Conservation (phyloP, 805 yeast genomes). For the Trichomonascus vanleenenianus region DNA sequence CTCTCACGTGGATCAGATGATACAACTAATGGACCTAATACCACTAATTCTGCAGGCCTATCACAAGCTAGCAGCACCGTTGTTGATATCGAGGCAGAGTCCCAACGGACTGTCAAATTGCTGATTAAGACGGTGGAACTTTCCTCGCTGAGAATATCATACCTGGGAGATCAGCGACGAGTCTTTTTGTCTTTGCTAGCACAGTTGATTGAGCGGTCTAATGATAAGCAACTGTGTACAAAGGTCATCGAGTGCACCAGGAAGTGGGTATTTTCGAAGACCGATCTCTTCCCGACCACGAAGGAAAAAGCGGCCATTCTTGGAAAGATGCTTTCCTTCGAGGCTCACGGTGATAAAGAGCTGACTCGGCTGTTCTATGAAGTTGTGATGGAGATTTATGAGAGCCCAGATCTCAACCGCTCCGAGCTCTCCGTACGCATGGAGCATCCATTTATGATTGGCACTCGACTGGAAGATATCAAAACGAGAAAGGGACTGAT, state of each 20-base stretch:
- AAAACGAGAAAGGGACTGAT: slow-evolving; percentile 68
- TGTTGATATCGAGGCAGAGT: slow-evolving; percentile 52
- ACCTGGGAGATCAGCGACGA: slow-evolving; percentile 89
- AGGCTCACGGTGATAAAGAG: slow-evolving; percentile 69
- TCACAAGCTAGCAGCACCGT: slow-evolving; percentile 8
- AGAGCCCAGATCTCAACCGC: slow-evolving; percentile 64
- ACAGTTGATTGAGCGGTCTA: slow-evolving; percentile 81
- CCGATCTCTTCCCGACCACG: slow-evolving; percentile 83
- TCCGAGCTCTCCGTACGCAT: slow-evolving; percentile 88
- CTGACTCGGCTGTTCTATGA: slow-evolving; percentile 72
- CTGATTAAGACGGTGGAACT: slow-evolving; percentile 70
- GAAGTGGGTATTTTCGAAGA: slow-evolving; percentile 80
- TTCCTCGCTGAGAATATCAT: slow-evolving; percentile 71
- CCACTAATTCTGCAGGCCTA: slow-evolving; percentile 19
- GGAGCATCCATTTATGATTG: slow-evolving; percentile 95
- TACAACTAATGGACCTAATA: slow-evolving; percentile 18
- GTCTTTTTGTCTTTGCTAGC: slow-evolving; percentile 80
- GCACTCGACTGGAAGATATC: slow-evolving; percentile 77
- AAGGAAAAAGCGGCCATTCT: slow-evolving; percentile 94
- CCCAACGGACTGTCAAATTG: slow-evolving; percentile 68
- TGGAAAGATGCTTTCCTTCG: slow-evolving; percentile 89
- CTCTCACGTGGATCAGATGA: slow-evolving; percentile 26
- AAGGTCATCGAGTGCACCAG: slow-evolving; percentile 73
- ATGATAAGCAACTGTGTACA: slow-evolving; percentile 64
- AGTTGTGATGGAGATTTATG: slow-evolving; percentile 81